phyloP scores from a whole-genome alignment of 2,329 filamentous ascomycete species.

The Corniculantispora saksenae region DNA sequence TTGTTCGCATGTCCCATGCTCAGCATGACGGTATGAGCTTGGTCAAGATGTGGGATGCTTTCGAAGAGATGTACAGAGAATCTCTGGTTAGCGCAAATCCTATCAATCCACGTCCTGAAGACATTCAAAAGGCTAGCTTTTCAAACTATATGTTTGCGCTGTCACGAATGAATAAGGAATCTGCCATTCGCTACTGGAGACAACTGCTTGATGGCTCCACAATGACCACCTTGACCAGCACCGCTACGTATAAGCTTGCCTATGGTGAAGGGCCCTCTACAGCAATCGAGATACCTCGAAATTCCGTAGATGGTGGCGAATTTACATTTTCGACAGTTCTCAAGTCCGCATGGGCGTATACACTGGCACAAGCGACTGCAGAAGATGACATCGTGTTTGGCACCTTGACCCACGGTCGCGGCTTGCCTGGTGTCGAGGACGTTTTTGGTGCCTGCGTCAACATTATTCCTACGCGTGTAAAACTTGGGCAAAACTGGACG shows the following conservation, averaged over 20 bases:
- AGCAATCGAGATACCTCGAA: neutral
- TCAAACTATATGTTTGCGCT: conserved; percentile 3
- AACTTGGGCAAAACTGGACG: neutral
- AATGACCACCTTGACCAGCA: neutral
- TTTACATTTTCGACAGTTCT: neutral
- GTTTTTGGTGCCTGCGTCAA: conserved; percentile 8
- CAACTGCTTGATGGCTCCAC: neutral
- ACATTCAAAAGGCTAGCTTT: conserved; percentile 5
- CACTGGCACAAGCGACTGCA: neutral
- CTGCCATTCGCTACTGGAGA: neutral
- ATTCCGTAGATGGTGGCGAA: neutral
- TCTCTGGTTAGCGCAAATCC: neutral
- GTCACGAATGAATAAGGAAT: neutral
- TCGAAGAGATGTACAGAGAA: conserved; percentile 1
- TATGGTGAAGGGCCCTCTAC: neutral
- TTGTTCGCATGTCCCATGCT: conserved; percentile 9
- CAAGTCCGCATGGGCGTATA: conserved; percentile 6
- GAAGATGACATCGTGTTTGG: conserved; percentile 7
- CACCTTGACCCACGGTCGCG: neutral
- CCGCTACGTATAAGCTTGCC: neutral
- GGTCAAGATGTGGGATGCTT: conserved; percentile 7
- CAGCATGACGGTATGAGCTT: conserved; percentile 4
- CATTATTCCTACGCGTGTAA: neutral
- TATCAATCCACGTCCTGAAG: neutral
- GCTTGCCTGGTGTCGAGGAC: neutral